These are phyloP conservation scores for Miamiensis avidus DNA, from an alignment of 169 alveolate species.

Conservation along the genomic window DNA sequence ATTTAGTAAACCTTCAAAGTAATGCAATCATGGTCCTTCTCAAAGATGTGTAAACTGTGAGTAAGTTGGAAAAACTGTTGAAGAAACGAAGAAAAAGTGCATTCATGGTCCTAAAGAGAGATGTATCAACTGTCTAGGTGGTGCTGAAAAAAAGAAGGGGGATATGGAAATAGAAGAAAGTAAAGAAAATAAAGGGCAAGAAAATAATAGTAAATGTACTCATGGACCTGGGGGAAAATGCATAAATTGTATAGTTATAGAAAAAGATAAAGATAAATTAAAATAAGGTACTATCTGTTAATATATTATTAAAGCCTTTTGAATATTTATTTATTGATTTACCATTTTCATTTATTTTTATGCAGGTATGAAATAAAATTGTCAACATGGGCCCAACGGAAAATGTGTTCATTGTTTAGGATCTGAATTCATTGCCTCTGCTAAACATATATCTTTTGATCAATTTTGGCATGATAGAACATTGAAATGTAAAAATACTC, in stretches of 20 bases:
- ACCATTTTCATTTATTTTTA: neutral
- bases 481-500: constrained; percentile 78
- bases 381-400: constrained; percentile 77
- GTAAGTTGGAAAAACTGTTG: constrained; percentile 29
- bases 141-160: constrained; percentile 26
- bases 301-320: neutral
- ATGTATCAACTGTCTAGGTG: constrained; percentile 56
- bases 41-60: constrained; percentile 55
- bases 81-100: constrained; percentile 32
- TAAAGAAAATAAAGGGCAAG: constrained; percentile 35
- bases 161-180: constrained; percentile 31
- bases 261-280: constrained; percentile 35
- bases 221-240: constrained; percentile 58
- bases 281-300: neutral
- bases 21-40: constrained; percentile 56
- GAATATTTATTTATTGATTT: neutral
- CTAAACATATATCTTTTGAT: constrained; percentile 84
- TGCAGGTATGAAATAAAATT: constrained; percentile 20
- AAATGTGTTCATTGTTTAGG: constrained; percentile 76
- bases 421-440: constrained; percentile 61
- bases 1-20: constrained; percentile 32
- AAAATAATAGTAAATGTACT: constrained; percentile 38
- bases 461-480: constrained; percentile 72
- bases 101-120: constrained; percentile 29
- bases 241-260: constrained; percentile 50